A percentile compares a stretch with the other conserved stretches of the same genome.
Evolutionary conservation across 2,329 filamentous ascomycete species (phyloP).

Genomic region (Triangularia setosa): DNA sequence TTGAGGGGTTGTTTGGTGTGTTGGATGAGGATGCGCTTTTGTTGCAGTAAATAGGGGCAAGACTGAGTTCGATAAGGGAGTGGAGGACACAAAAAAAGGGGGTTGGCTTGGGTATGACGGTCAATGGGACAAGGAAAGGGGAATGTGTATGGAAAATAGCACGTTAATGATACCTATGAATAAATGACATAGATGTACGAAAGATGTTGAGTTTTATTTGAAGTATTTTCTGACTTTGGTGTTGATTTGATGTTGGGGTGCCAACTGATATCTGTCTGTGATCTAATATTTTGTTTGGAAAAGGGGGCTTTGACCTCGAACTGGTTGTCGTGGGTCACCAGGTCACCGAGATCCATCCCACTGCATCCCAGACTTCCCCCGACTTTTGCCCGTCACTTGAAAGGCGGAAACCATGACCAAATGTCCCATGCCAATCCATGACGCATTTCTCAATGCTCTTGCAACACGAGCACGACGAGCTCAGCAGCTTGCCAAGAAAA

Average conservation of each 20-base stretch:
- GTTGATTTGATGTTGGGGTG: neutral
- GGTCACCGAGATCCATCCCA: neutral
- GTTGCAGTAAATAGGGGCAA: constrained; percentile 42
- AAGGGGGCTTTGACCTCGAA: neutral
- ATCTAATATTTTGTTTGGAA: neutral
- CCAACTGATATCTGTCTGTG: neutral
- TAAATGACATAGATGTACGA: neutral
- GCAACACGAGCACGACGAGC: neutral
- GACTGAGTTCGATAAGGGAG: neutral
- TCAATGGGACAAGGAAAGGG: neutral
- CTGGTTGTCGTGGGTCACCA: neutral
- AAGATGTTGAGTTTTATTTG: neutral
- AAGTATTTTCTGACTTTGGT: neutral
- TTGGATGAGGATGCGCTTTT: constrained; percentile 57
- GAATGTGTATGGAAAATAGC: constrained; percentile 1
- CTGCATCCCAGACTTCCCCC: neutral
- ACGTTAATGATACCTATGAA: neutral
- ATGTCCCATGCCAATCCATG: neutral
- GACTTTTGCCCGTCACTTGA: neutral
- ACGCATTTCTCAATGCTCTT: neutral
- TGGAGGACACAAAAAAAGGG: neutral
- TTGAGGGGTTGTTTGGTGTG: constrained; percentile 61
- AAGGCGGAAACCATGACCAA: neutral
- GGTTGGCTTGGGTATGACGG: neutral
- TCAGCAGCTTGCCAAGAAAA: neutral